Base-by-base conservation (phyloP, 768 basidiomycete species). In the Calocybe gangraenosa region DNA sequence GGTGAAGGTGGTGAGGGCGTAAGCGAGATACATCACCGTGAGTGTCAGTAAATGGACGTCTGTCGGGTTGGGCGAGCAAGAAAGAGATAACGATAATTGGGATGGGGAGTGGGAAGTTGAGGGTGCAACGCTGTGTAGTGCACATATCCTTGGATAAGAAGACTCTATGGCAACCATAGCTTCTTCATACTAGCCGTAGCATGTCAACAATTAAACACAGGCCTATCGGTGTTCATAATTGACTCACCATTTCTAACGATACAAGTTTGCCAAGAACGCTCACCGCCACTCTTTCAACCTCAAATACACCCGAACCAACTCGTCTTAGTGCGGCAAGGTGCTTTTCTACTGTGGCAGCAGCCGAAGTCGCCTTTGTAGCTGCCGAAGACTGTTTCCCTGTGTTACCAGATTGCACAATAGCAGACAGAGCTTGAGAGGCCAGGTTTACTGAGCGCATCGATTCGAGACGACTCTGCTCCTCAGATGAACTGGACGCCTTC, bases 221-320 rank as follows among this genome's bases (percentile, higher is more conserved):
- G 11, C 2, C 17, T 15, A 17, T n/a, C 5, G 28, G 13, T 19
- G 17, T 23, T 20, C 17, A 22, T 11, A 11, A 6, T 37, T 30
- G 19, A 72, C 87, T 42, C 56, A 91, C 89, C 79, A 88, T 67
- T 52, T 87, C 84, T 39, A 91, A 58, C 18, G 72, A 54, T 19
- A 88, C 68, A 1, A 91, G 61, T 59, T 88, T 89, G 7, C 78
- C 83, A 5, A 81, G 57, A 3, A 90, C 64, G 47, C 81, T 82
- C 40, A 73, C 73, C 1, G 84, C 88, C 2, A 85, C 87, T 30
- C 82, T 73, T 63, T 92, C 90, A 4, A 89, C 72, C 51, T 90
- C 82, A 7, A 86, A 13, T 51, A 76, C 74, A 2, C 65, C 68
- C 0, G 73, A 65, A 36, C 62, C 65, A 15, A 76, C 41, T 23